phyloP scores from a whole-genome alignment of 73 alveolate genomes.

The Symbiodinium natans region DNA sequence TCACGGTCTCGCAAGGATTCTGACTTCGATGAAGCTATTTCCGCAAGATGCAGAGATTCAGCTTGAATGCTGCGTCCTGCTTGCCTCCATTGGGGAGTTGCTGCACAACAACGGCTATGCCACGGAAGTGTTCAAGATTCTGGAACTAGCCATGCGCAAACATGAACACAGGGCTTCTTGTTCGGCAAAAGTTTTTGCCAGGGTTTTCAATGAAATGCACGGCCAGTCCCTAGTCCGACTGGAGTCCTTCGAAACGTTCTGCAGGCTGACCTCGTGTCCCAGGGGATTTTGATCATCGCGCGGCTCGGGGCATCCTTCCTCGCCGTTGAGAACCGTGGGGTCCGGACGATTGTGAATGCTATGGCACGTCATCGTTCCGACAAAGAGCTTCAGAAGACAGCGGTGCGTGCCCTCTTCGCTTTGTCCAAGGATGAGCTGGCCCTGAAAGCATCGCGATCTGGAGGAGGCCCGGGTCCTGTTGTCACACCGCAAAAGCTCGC shows the following conservation, averaged over 20 bases:
- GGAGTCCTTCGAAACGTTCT: not conserved
- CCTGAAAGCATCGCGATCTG: slow-evolving; percentile 50
- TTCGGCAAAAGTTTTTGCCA: not conserved
- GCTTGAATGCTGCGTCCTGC: slow-evolving; percentile 57
- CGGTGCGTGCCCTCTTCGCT: slow-evolving; percentile 79
- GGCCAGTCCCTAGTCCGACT: not conserved
- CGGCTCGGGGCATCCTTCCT: slow-evolving; percentile 68
- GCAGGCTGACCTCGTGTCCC: slow-evolving; percentile 60
- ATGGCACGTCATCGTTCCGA: slow-evolving; percentile 87
- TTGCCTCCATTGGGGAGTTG: slow-evolving; percentile 83
- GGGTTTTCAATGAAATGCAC: not conserved
- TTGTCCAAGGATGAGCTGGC: slow-evolving; percentile 68
- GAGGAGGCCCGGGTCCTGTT: slow-evolving; percentile 77
- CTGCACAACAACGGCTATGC: slow-evolving; percentile 87
- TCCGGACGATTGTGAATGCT: slow-evolving; percentile 70
- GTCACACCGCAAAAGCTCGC: too few species aligned
- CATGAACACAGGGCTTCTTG: slow-evolving; percentile 43
- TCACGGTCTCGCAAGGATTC: slow-evolving; percentile 64
- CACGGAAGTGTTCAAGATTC: slow-evolving; percentile 66
- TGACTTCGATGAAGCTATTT: slow-evolving; percentile 81
- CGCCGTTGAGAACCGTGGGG: slow-evolving; percentile 49
- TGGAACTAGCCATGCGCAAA: slow-evolving; percentile 62
- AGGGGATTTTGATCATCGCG: slow-evolving; percentile 62
- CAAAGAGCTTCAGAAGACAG: slow-evolving; percentile 55
- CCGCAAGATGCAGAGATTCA: slow-evolving; percentile 62